Base-by-base conservation (phyloP, 2,329 filamentous ascomycete genomes). In the Cladosporium sp. region DNA sequence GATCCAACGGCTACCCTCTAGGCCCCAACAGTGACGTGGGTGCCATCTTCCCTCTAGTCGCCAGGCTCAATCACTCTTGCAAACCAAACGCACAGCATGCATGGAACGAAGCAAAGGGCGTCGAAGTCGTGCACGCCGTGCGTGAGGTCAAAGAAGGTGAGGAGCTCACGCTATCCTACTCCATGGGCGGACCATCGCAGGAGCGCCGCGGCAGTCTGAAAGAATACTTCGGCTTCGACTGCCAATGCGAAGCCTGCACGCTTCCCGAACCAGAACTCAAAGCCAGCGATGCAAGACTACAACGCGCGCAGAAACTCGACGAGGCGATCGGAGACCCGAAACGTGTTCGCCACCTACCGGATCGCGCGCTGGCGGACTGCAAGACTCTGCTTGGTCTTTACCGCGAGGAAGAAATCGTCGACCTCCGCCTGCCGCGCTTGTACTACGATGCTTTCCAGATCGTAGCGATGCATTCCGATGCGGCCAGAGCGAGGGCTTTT, bases 61-160 rank as follows among this genome's bases (percentile, higher is more conserved):
- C 58, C 30, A 59, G 63, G 29, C 62, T 71, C 50, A 72, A 72
- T 35, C 67, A 71, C 47, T 57, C 65, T 29, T 72, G 68, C 48
- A 56, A 63, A 39, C 61, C 63, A 22, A 72, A 71, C 41, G 63
- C 64, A 20, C 59, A 65, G 45, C 64, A 67, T 35, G 49, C 54
- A 36, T 71, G 63, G 65, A 71, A 70, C 43, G 48, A 61, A 15
- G 60, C 57, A 20, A 45, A 47, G 4, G 38, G 50, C 1, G 25
- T 46, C 4, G 56, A 57, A 54, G 51, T 54, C 9, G 57, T 71
- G 1, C 62, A 70, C 58, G 63, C 67, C 47, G 47, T 67, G 36
- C 59, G 61, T 52, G 59, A 67, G 16, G 69, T 71, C 18, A 18
- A 49, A 2, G 55, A 64, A 42, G 66, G 63, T 16, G 63, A 69